Conservation (phyloP, 495 filamentous ascomycete species). For the Aspergillus baeticus region DNA sequence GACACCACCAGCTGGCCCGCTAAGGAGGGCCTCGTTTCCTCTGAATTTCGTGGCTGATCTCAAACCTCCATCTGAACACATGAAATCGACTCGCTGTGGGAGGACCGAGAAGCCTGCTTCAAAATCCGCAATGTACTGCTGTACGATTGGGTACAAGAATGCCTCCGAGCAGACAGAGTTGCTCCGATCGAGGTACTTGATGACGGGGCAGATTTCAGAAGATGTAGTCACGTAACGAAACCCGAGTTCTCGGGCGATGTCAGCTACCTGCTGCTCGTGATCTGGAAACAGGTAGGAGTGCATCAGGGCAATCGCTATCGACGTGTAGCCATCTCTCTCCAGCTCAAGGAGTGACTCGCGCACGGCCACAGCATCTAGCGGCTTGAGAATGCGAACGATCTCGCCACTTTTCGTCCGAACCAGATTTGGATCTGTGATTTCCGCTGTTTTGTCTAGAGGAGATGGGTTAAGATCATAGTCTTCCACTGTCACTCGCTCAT, state of each 20-base stretch:
- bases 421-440: conserved; percentile 15
- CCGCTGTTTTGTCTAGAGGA: conserved; percentile 47
- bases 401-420: conserved; percentile 39
- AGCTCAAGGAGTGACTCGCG: conserved; percentile 29
- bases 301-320: conserved; percentile 40
- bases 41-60: conserved; percentile 43
- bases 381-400: conserved; percentile 35
- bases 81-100: conserved; percentile 36
- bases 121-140: conserved; percentile 82
- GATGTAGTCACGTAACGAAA: conserved; percentile 45
- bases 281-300: conserved; percentile 46
- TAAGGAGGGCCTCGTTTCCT: conserved; percentile 48
- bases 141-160: conserved; percentile 85
- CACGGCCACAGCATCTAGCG: conserved; percentile 19
- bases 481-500: conserved; percentile 71
- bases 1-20: conserved; percentile 56
- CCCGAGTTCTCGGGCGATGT: conserved; percentile 38
- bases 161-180: conserved; percentile 87
- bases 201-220: conserved; percentile 64
- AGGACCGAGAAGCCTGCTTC: conserved; percentile 46
- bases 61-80: conserved; percentile 46
- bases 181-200: conserved; percentile 60
- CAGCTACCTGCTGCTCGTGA: conserved; percentile 40
- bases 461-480: conserved; percentile 44
- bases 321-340: conserved; percentile 32